Base-by-base conservation (phyloP, 345 rosid species). In the Eucalyptus albens region DNA sequence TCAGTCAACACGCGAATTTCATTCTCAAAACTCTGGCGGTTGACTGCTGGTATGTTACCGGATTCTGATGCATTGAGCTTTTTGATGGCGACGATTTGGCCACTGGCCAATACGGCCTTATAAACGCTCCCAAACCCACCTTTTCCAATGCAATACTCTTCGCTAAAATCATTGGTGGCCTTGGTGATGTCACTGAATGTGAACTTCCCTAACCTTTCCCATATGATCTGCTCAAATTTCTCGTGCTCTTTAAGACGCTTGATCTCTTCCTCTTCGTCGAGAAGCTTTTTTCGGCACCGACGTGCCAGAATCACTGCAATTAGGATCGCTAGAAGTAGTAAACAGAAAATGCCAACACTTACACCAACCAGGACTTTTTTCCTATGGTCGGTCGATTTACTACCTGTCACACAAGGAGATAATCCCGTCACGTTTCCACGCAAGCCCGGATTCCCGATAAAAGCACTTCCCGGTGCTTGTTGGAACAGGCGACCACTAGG, bases 81-180 rank as follows among this genome's bases (percentile, higher is more conserved):
- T 86, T 96, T 96, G 24, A 53, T 1, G 4, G 59, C 59, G 1
- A 53, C 59, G 5, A 53, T 53, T 53, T 53, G 59, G 59, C 24
- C 4, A 9, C 24, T 53, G 0, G 5, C 93, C 95, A 15, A 96
- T 96, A 88, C 86, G 7, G 96, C 98, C 90, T 87, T 92, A 93
- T 96, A 94, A 80, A 96, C 95, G 33, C 91, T 93, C 88, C 97
- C 95, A 42, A 93, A 95, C 60, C 96, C 94, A 50, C 98, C 98
- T 92, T 59, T 93, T 8, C 97, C 97, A 50, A 96, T 93, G 94
- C 95, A 94, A 69, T 8, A 21, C 24, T 53, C 59, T 3, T 53
- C 59, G 59, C 59, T 53, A 1, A 53, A 53, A 53, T 53, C 92
- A 51, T 93, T 91, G 0, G 96, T 95, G 62, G 96, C 97, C 91